These are phyloP conservation scores for Funneliformis caledonium DNA, from an alignment of 371 early-diverging fungal genomes.

Conservation along the genomic window DNA sequence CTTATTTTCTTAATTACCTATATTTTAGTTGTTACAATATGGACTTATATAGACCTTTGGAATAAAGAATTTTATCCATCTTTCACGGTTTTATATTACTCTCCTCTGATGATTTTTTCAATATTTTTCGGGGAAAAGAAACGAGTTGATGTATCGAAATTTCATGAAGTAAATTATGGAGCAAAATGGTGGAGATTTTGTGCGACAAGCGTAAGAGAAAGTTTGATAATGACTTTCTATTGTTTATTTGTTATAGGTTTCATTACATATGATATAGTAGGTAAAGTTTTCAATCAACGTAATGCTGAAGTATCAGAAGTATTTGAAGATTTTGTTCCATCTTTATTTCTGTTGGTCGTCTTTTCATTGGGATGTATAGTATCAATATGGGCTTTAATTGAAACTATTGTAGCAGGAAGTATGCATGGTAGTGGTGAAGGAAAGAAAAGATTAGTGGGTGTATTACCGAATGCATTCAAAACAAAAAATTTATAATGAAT, in stretches of 20 bases:
- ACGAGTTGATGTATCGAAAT: conserved; percentile 36
- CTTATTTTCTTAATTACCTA: conserved; percentile 14
- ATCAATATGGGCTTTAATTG: conserved; percentile 36
- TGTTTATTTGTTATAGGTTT: conserved; percentile 31
- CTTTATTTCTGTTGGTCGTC: conserved; percentile 29
- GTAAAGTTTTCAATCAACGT: conserved; percentile 19
- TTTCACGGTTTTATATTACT: conserved; percentile 37
- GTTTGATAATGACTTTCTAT: conserved; percentile 30
- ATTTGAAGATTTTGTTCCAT: conserved; percentile 36
- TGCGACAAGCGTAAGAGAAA: conserved; percentile 21
- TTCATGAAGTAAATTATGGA: conserved; percentile 40
- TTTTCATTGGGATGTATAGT: conserved; percentile 25
- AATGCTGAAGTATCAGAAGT: conserved; percentile 35
- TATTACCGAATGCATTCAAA: conserved; percentile 36
- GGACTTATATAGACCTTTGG: conserved; percentile 30
- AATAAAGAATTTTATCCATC: conserved; percentile 34
- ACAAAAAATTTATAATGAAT: background rate
- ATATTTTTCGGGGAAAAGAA: conserved; percentile 40
- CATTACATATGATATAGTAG: conserved; percentile 30
- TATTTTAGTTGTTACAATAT: conserved; percentile 27
- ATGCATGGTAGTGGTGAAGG: conserved; percentile 38
- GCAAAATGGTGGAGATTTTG: conserved; percentile 40
- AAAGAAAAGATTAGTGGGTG: conserved; percentile 36
- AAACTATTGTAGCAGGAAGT: conserved; percentile 14
- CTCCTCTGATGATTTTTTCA: conserved; percentile 39